phyloP scores from a whole-genome alignment of 345 rosid species.

The Clarkia xantiana region DNA sequence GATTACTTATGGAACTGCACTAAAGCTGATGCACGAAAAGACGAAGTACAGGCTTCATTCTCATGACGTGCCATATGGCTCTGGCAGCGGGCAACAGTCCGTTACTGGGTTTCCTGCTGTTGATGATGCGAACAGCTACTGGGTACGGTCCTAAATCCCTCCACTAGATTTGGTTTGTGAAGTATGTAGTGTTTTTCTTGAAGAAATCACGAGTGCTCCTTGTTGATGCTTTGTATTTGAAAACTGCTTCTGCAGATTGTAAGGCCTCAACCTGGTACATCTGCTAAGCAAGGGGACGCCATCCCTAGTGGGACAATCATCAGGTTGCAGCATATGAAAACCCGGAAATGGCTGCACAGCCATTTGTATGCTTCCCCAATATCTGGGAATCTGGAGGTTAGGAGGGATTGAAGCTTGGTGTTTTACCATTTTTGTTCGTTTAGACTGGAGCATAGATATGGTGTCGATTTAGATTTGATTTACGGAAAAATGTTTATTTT shows the following conservation, averaged over 20 bases:
- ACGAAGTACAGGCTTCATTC: slow-evolving; percentile 79
- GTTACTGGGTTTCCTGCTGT: slow-evolving; percentile 81
- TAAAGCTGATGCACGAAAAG: slow-evolving; percentile 90
- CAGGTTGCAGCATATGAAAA: slow-evolving; percentile 85
- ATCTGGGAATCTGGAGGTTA: slow-evolving; percentile 91
- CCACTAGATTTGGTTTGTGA: too few relatives aligned
- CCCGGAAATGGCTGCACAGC: slow-evolving; percentile 90
- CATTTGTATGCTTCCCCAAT: slow-evolving; percentile 92
- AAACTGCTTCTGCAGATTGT: slow-evolving; percentile 37
- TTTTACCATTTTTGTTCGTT: too few relatives aligned
- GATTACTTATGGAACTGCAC: slow-evolving; percentile 78
- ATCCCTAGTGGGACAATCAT: slow-evolving; percentile 57
- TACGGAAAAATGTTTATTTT: too few relatives aligned
- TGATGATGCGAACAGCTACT: slow-evolving; percentile 90
- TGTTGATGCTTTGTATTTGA: too few relatives aligned
- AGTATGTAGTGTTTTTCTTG: too few relatives aligned
- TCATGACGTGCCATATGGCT: slow-evolving; percentile 96
- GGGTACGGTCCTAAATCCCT: slow-evolving; percentile 28
- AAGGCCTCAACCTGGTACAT: slow-evolving; percentile 39
- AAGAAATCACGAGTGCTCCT: too few relatives aligned
- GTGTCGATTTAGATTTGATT: too few relatives aligned
- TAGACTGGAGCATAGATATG: too few relatives aligned
- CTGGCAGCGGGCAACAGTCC: slow-evolving; percentile 99
- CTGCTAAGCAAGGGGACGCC: slow-evolving; percentile 70
- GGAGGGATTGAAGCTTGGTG: slow-evolving; percentile 3